These are phyloP conservation scores for Myxozyma geophila DNA, from an alignment of 805 yeast genomes.

Conservation along the genomic window DNA sequence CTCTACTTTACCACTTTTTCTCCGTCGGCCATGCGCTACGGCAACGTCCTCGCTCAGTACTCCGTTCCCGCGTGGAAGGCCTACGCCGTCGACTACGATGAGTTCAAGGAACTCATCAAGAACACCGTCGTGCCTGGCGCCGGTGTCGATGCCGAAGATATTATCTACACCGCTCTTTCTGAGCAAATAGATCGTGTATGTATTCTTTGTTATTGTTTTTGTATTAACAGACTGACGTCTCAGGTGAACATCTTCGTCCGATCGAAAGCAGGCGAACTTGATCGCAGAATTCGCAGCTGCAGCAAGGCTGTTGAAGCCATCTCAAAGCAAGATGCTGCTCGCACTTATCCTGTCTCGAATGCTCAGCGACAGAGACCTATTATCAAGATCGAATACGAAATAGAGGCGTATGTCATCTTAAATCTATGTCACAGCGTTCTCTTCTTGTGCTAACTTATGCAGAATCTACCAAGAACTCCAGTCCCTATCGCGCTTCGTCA, in stretches of 20 bases:
- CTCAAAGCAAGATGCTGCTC: slow-evolving; percentile 37
- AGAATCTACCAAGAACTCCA: slow-evolving; percentile 59
- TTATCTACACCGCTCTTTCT: slow-evolving; percentile 52
- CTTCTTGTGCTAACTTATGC: not conserved
- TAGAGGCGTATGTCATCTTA: slow-evolving; percentile 23
- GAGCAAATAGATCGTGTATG: slow-evolving; percentile 65
- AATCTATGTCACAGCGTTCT: not conserved
- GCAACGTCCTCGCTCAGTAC: slow-evolving; percentile 69
- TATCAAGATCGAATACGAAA: slow-evolving; percentile 26
- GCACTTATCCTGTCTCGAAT: slow-evolving; percentile 31
- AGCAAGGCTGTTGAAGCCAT: slow-evolving; percentile 47
- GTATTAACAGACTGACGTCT: not conserved
- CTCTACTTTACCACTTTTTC: not conserved
- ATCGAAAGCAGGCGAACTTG: slow-evolving; percentile 72
- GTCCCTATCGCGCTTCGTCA: slow-evolving; percentile 68
- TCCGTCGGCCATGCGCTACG: slow-evolving; percentile 76
- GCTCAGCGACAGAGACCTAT: slow-evolving; percentile 31
- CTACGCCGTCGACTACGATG: slow-evolving; percentile 83
- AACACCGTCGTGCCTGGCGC: slow-evolving; percentile 52
- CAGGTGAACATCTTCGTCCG: slow-evolving; percentile 60
- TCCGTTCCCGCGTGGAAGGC: slow-evolving; percentile 89
- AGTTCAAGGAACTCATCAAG: slow-evolving; percentile 68
- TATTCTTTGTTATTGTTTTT: not conserved
- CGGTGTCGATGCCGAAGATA: slow-evolving; percentile 36
- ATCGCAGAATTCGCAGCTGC: slow-evolving; percentile 53